These are phyloP conservation scores for Ceratocystis destructans DNA, from an alignment of 2,329 filamentous ascomycete genomes.

Conservation along the genomic window DNA sequence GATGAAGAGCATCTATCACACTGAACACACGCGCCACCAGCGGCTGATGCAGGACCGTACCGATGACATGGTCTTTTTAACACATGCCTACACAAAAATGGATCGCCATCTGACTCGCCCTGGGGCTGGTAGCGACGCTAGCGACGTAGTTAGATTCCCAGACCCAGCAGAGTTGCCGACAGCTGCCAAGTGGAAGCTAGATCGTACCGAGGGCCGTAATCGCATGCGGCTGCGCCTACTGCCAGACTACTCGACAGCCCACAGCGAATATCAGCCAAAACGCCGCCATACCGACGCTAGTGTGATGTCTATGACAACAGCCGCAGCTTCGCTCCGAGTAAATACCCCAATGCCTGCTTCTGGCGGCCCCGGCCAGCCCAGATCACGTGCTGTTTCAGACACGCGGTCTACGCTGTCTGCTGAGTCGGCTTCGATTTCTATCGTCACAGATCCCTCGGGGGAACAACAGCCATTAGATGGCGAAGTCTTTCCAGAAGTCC, in stretches of 20 bases:
- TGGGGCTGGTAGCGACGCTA: constrained; percentile 37
- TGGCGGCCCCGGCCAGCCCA: constrained; percentile 9
- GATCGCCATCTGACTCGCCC: constrained; percentile 64
- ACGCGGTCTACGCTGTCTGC: constrained; percentile 14
- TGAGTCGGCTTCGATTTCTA: constrained; percentile 16
- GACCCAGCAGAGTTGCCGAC: constrained; percentile 46
- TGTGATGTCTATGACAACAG: constrained; percentile 2
- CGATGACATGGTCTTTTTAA: constrained; percentile 69
- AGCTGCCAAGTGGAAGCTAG: constrained; percentile 71
- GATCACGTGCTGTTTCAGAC: constrained; percentile 15
- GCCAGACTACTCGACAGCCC: constrained; percentile 55
- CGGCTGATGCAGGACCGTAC: constrained; percentile 82
- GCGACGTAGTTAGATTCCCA: not conserved
- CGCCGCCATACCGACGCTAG: constrained; percentile 42
- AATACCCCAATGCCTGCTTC: constrained; percentile 22
- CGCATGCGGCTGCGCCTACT: constrained; percentile 83
- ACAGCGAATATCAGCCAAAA: constrained; percentile 74
- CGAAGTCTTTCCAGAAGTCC: constrained; percentile 9
- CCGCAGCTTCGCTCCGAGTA: constrained; percentile 28
- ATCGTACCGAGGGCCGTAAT: constrained; percentile 89
- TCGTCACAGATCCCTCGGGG: constrained; percentile 14
- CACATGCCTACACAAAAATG: constrained; percentile 62
- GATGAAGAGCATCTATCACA: constrained; percentile 89
- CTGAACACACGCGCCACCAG: constrained; percentile 85
- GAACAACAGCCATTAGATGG: constrained; percentile 12